phyloP scores from a whole-genome alignment of 1,284 basidiomycete species.

The Leccinum huronense region DNA sequence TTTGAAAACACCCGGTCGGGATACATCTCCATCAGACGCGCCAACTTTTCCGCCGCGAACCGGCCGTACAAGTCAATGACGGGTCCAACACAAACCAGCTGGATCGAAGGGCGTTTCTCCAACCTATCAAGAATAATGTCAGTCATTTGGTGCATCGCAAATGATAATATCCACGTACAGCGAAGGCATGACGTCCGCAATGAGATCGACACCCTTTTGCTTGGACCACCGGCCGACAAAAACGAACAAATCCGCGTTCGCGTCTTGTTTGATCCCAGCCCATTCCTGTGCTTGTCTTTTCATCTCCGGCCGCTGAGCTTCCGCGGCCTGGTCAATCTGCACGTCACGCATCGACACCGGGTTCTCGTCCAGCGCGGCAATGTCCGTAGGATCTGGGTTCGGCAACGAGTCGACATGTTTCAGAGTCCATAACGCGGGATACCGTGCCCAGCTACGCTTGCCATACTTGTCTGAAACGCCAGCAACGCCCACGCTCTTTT shows the following conservation, averaged over 20 bases:
- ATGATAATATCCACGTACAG: conserved; percentile 51
- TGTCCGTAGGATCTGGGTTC: conserved; percentile 91
- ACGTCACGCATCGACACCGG: conserved; percentile 72
- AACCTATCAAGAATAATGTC: conserved; percentile 44
- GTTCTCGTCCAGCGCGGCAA: conserved; percentile 83
- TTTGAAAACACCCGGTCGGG: conserved; percentile 91
- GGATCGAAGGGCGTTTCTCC: conserved; percentile 83
- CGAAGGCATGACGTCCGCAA: conserved; percentile 89
- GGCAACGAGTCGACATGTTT: conserved; percentile 93
- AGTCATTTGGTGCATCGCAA: conserved; percentile 14
- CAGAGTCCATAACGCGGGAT: conserved; percentile 91
- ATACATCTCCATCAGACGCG: conserved; percentile 90
- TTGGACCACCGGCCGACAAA: conserved; percentile 97
- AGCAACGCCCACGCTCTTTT: conserved; percentile 89
- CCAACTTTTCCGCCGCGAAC: conserved; percentile 90
- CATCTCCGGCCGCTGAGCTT: conserved; percentile 81
- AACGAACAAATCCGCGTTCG: conserved; percentile 85
- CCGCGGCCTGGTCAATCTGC: conserved; percentile 76
- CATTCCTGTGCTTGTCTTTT: conserved; percentile 93
- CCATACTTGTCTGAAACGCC: conserved; percentile 97
- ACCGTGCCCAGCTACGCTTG: conserved; percentile 92
- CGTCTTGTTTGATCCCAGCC: conserved; percentile 89
- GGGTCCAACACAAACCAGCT: conserved; percentile 85
- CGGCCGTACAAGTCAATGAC: conserved; percentile 93
- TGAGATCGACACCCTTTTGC: conserved; percentile 93